Base-by-base conservation (phyloP, 1,284 basidiomycete genomes). In the Leccinum insolens region DNA sequence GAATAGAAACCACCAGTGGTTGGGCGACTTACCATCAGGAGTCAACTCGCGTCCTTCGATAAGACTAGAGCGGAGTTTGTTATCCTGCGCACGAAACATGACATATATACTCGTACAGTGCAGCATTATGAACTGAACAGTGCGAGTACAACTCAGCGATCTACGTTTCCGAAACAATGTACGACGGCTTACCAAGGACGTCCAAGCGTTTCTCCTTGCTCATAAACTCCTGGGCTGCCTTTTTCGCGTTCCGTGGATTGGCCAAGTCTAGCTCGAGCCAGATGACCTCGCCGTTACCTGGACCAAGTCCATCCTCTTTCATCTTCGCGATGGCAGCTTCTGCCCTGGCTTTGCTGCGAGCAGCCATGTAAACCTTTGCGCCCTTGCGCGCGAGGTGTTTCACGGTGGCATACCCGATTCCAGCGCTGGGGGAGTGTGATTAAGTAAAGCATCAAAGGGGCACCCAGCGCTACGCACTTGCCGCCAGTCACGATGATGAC, bases 111-210 rank as follows among this genome's bases (percentile, higher is more conserved):
- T 68, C 82, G 65, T 69, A 86, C 85, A 81, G 65, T 0, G 81
- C 85, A 69, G 86, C 86, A 69, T 88, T 87, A 69, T 87, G 85
- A 57, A 88, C 85, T 87, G 61, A 28, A 15, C 25, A 34, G 3
- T 34, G 9, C 34, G 34, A 34, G 34, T 34, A 34, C 25, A 49
- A 9, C 25, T 68, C 57, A 68, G 39, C 9, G 2, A 37, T 46
- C 31, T 22, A 25, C 7, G 39, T 41, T 34, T 3, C 6, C 3
- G 5, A 52, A 39, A 63, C 2, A 7, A 62, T 12, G 17, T 34
- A 28, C 12, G 6, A 64, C 41, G 49, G 39, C 78, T 55, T 67
- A 88, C 88, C 74, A n/a, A 88, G 75, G n/a, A 88, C 75, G 69
- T 89, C 87, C 52, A 88, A 73, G 44, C 84, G 79, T n/a, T 74